Conservation (phyloP, 192 early-diverging fungal genomes). For the Coemansia sp. region DNA sequence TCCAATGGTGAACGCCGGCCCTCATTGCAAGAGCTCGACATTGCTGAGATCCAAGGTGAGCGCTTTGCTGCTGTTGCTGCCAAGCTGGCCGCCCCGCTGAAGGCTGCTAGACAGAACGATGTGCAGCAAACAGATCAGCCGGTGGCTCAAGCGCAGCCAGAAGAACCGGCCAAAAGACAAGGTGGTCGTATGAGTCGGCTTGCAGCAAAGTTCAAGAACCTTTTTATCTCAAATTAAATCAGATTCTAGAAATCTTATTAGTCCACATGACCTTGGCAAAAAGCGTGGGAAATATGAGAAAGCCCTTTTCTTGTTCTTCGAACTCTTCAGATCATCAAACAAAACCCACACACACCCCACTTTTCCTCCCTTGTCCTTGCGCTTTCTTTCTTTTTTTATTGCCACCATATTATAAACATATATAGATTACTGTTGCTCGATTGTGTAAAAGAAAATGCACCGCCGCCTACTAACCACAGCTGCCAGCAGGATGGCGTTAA, state of each 20-base stretch:
- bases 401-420: too few relatives aligned
- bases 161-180: not conserved
- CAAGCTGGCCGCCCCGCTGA: conserved; percentile 8
- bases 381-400: too few relatives aligned
- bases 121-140: not conserved
- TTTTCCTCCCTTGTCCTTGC: too few relatives aligned
- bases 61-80: conserved; percentile 31
- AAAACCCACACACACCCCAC: too few relatives aligned
- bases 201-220: conserved; percentile 9
- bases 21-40: conserved; percentile 22
- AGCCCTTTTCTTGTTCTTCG: not conserved
- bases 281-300: not conserved
- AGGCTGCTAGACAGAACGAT: not conserved
- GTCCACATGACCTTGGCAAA: not conserved
- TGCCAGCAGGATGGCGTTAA: too few relatives aligned
- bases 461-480: too few relatives aligned
- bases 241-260: not conserved
- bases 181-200: not conserved
- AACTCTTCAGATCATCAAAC: too few relatives aligned
- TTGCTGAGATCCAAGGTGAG: conserved; percentile 39
- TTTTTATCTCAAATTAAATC: conserved; percentile 8
- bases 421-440: too few relatives aligned
- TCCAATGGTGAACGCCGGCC: conserved; percentile 29
- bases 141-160: not conserved
- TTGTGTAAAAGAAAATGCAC: too few relatives aligned